phyloP scores from a whole-genome alignment of 2,329 filamentous ascomycete species.

The Fusarium compactum region DNA sequence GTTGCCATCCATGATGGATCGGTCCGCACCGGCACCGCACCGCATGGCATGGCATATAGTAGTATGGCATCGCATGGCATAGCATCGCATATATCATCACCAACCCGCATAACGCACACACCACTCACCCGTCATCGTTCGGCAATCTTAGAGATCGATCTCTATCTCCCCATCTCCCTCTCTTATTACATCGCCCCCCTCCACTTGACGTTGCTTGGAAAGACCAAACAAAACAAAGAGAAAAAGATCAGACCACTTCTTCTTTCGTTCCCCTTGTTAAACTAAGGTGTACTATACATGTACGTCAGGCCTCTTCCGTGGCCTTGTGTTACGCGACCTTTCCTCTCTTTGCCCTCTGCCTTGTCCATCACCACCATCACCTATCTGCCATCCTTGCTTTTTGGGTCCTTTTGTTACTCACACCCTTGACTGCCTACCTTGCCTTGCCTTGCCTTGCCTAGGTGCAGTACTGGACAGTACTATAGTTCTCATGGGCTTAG shows the following conservation, averaged over 20 bases:
- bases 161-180: constrained; percentile 6
- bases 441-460: neutral
- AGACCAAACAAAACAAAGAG: constrained; percentile 2
- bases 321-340: constrained; percentile 43
- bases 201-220: constrained; percentile 33
- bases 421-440: constrained; percentile 32
- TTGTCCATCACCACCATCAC: constrained; percentile 31
- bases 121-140: constrained; percentile 20
- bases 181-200: constrained; percentile 11
- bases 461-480: neutral
- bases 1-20: constrained; percentile 16
- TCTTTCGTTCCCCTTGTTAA: constrained; percentile 11
- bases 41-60: neutral
- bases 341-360: constrained; percentile 35
- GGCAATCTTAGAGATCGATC: constrained; percentile 30
- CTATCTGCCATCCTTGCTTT: constrained; percentile 29
- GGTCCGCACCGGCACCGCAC: constrained; percentile 3
- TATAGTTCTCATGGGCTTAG: constrained; percentile 34
- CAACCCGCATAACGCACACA: constrained; percentile 27
- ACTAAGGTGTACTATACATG: constrained; percentile 31
- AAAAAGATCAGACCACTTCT: constrained; percentile 34
- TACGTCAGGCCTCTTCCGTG: constrained; percentile 32
- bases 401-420: constrained; percentile 34
- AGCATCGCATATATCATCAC: constrained; percentile 5
- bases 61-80: neutral